A percentile compares a stretch with the other conserved stretches of the same genome.
Evolutionary conservation across 2,329 filamentous ascomycete species (phyloP).

Genomic region (Talaromyces piceae): DNA sequence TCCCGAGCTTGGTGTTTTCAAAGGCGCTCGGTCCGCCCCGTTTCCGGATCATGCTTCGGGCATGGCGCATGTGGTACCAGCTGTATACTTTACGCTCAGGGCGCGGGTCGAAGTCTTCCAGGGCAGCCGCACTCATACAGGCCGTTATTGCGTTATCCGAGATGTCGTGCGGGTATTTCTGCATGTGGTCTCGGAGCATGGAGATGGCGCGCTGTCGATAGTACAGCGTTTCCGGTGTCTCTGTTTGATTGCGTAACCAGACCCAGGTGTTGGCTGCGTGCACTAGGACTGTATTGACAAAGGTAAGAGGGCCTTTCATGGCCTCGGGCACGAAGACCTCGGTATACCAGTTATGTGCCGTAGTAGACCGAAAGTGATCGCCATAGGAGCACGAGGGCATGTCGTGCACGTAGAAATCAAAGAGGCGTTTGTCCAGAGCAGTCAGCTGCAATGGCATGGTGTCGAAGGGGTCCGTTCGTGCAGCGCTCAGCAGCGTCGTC

Average conservation of each 20-base stretch:
- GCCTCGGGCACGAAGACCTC: slow-evolving; percentile 32
- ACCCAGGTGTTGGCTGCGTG: slow-evolving; percentile 33
- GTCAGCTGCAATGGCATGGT: slow-evolving; percentile 26
- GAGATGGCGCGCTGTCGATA: slow-evolving; percentile 27
- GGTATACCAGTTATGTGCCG: slow-evolving; percentile 34
- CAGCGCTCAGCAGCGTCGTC: slow-evolving; percentile 27
- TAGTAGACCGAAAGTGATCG: slow-evolving; percentile 24
- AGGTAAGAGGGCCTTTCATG: slow-evolving; percentile 33
- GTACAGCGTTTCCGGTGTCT: slow-evolving; percentile 23
- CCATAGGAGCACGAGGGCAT: slow-evolving; percentile 36
- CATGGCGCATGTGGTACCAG: slow-evolving; percentile 35
- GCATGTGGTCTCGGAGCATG: slow-evolving; percentile 28
- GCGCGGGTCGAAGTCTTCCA: slow-evolving; percentile 35
- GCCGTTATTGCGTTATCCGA: slow-evolving; percentile 34
- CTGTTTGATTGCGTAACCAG: slow-evolving; percentile 29
- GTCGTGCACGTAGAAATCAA: slow-evolving; percentile 35
- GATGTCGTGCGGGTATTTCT: slow-evolving; percentile 23
- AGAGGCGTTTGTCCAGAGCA: slow-evolving; percentile 24
- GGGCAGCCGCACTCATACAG: slow-evolving; percentile 31
- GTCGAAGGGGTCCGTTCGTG: slow-evolving; percentile 33
- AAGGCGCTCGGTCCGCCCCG: slow-evolving; percentile 32
- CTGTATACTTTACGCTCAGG: slow-evolving; percentile 30
- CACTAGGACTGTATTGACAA: slow-evolving; percentile 33
- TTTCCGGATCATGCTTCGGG: slow-evolving; percentile 30
- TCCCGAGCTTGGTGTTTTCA: slow-evolving; percentile 29